These are phyloP conservation scores for Kwoniella sp. DNA, from an alignment of 768 basidiomycete genomes.

Conservation along the genomic window DNA sequence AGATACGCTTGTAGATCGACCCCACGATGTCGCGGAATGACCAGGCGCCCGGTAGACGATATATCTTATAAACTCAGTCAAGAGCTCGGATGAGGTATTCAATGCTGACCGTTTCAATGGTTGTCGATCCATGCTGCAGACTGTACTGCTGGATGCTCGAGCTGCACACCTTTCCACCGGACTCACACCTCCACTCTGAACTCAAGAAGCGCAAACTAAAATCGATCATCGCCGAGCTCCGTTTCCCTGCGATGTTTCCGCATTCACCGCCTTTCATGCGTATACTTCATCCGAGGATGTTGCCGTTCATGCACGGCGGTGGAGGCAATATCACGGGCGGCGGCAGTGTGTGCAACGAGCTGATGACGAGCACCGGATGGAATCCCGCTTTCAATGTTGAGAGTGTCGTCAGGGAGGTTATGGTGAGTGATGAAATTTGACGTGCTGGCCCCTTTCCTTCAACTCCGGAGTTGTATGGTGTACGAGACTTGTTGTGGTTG, in stretches of 20 bases:
- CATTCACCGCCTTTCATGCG: constrained; percentile 75
- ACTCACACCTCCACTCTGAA: constrained; percentile 55
- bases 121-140: constrained; percentile 6
- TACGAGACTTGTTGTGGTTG: too few relatives aligned
- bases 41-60: constrained; percentile 5
- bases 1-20: too few relatives aligned
- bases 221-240: constrained; percentile 72
- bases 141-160: constrained; percentile 58
- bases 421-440: constrained; percentile 26
- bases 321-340: constrained; percentile 44
- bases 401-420: constrained; percentile 40
- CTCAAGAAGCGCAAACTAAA: constrained; percentile 63
- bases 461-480: too few relatives aligned
- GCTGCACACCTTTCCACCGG: constrained; percentile 39
- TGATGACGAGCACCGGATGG: constrained; percentile 42
- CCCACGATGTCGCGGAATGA: too few relatives aligned
- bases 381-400: constrained; percentile 42
- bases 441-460: neutral
- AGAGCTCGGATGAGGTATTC: neutral
- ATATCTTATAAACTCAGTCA: too few relatives aligned
- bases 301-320: constrained; percentile 64
- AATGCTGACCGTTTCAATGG: neutral
- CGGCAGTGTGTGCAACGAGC: constrained; percentile 44
- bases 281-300: constrained; percentile 71
- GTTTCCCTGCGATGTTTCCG: constrained; percentile 70